phyloP scores from a whole-genome alignment of 305 asterid genomes.

The Solanum hybrid region DNA sequence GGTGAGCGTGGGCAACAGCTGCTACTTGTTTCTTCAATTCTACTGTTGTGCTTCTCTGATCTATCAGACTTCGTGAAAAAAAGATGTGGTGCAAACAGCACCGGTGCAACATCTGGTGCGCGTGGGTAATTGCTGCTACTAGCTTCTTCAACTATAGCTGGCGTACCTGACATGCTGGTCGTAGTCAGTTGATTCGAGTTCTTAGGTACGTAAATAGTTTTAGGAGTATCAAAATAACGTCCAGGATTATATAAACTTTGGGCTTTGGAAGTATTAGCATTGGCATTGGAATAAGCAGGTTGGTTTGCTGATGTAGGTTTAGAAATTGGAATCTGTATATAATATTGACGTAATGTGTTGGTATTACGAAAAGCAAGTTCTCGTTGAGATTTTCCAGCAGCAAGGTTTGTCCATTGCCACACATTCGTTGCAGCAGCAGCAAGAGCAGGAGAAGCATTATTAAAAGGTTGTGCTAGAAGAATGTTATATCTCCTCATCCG shows the following conservation, averaged over 20 bases:
- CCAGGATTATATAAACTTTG: constrained; percentile 8
- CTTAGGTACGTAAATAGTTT: neutral
- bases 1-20: constrained; percentile 7
- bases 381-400: constrained; percentile 28
- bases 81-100: constrained; percentile 9
- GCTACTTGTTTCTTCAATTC: constrained; percentile 7
- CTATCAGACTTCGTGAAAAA: constrained; percentile 4
- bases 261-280: neutral
- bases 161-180: constrained; percentile 15
- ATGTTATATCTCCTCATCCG: constrained; percentile 44
- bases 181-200: constrained; percentile 7
- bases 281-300: neutral
- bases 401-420: constrained; percentile 45
- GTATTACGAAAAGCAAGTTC: neutral
- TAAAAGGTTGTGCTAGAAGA: constrained; percentile 45
- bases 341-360: neutral
- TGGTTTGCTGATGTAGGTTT: neutral
- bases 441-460: constrained; percentile 35
- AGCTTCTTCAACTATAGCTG: constrained; percentile 7
- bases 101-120: constrained; percentile 17
- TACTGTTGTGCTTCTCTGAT: constrained; percentile 3
- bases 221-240: neutral
- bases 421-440: constrained; percentile 41
- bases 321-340: constrained; percentile 1
- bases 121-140: neutral